phyloP scores from a whole-genome alignment of 2,329 filamentous ascomycete species.

The Myriosclerotinia curreyana region DNA sequence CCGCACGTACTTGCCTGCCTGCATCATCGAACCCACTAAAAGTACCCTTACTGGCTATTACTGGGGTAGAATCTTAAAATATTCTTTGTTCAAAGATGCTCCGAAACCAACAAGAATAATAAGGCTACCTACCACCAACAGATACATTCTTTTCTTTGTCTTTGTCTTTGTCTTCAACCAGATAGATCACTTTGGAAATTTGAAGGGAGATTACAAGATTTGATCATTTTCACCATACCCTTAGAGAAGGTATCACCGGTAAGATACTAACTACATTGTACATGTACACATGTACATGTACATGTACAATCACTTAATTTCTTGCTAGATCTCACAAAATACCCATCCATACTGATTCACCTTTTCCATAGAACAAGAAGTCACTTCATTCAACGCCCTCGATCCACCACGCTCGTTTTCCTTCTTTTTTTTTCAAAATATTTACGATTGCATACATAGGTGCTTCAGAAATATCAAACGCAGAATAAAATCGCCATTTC shows the following conservation, averaged over 20 bases:
- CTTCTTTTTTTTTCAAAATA: background rate
- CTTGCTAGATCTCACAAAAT: background rate
- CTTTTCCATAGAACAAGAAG: conserved; percentile 10
- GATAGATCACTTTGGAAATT: background rate
- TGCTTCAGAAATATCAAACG: background rate
- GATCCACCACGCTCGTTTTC: conserved; percentile 2
- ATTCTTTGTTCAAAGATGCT: conserved; percentile 1
- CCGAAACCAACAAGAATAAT: conserved; percentile 7
- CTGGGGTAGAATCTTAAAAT: conserved; percentile 9
- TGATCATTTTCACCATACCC: conserved; percentile 6
- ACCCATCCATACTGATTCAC: conserved; percentile 15
- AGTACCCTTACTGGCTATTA: background rate
- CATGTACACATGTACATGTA: too few species aligned
- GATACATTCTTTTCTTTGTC: conserved; percentile 2
- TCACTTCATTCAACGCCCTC: background rate
- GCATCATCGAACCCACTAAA: background rate
- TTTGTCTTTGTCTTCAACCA: too few species aligned
- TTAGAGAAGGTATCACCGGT: conserved; percentile 12
- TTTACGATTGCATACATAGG: conserved; percentile 1
- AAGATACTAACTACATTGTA: conserved; percentile 3
- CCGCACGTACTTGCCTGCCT: background rate
- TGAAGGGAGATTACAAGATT: background rate
- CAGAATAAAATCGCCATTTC: background rate
- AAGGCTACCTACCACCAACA: conserved; percentile 7
- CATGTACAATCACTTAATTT: conserved; percentile 2